Base-by-base conservation (phyloP, 768 basidiomycete species). In the Phanerodontia chrysosporium region DNA sequence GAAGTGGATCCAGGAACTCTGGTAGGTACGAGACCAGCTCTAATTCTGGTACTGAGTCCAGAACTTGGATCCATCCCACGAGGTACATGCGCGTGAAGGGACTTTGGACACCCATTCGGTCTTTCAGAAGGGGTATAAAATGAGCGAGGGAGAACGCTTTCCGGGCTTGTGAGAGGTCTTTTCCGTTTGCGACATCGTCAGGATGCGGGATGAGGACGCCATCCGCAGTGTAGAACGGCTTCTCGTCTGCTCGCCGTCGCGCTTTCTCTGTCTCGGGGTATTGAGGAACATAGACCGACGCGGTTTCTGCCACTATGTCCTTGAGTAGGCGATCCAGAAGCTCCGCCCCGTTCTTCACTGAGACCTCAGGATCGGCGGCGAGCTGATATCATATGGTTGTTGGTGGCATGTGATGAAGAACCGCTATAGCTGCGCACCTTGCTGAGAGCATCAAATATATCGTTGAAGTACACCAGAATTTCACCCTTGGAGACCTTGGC, bases 271-370 rank as follows among this genome's bases (percentile, higher is more conserved):
- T 89, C 69, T 92, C 91, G 2, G 87, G 83, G 68, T 90, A 90
- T 58, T 91, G 85, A 10, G 95, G 93, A 53, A 97, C 87, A 70
- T 97, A 98, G 35, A 91, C 89, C 0, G 95, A 93, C 1, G 96
- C 97, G 8, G 93, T 92, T 73, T 98, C 97, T 13, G 95, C 90
- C 4, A 98, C 96, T 49, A 98, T 96, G 65, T 99, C 97, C 69
- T 98, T 98, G 65, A 99, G 82, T n/a, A 98, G 82, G 21, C 96
- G 84, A 71, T 99, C 97, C 58, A 98, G 82, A 28, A 99, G 82
- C 71, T 99, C 97, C 1, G 97, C 95, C 1, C 96, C 96, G 67
- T 98, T 98, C 83, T 97, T 96, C 61, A 99, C 96, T 1, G 97
- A 96, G 36, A 92, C 67, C 65, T 98, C 96, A 0, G 93, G 90